These are phyloP conservation scores for Leavenworthia alabamica DNA, from an alignment of 345 rosid genomes.

Conservation along the genomic window DNA sequence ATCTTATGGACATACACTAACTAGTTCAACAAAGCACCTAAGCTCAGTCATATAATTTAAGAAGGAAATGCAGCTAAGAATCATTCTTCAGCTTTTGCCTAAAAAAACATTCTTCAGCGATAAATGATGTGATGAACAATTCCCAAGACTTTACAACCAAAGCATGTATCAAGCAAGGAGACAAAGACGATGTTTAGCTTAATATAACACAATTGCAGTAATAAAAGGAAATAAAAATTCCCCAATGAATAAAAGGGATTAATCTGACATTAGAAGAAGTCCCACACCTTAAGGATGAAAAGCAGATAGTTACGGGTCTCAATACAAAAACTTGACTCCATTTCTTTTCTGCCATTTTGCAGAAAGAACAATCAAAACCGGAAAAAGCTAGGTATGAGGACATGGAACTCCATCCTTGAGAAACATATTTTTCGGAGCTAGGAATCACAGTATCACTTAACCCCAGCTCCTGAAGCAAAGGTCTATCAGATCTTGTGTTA, in stretches of 20 bases:
- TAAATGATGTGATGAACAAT: too few species aligned
- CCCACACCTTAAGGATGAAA: slow-evolving; percentile 59
- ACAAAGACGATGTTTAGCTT: slow-evolving; percentile 4
- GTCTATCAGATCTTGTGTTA: slow-evolving; percentile 42
- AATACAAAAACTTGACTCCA: slow-evolving; percentile 41
- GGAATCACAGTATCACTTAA: slow-evolving; percentile 40
- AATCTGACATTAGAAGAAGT: slow-evolving; percentile 17
- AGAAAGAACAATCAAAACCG: slow-evolving; percentile 60
- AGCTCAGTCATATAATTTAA: too few species aligned
- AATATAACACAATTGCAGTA: not conserved
- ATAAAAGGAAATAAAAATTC: slow-evolving; percentile 8
- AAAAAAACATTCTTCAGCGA: too few species aligned
- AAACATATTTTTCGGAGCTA: slow-evolving; percentile 50
- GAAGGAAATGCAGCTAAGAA: too few species aligned
- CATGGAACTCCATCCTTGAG: slow-evolving; percentile 45
- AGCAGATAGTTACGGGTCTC: slow-evolving; percentile 55
- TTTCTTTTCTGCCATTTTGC: slow-evolving; percentile 39
- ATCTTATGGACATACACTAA: too few species aligned
- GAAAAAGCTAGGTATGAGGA: slow-evolving; percentile 43
- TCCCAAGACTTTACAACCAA: too few species aligned
- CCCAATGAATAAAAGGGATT: not conserved
- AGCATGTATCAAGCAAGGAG: slow-evolving; percentile 14
- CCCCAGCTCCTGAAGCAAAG: slow-evolving; percentile 41
- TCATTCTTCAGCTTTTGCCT: too few species aligned
- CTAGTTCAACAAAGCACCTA: too few species aligned